phyloP scores from a whole-genome alignment of 2,329 filamentous ascomycete species.

The Scolecobasidium constrictum region DNA sequence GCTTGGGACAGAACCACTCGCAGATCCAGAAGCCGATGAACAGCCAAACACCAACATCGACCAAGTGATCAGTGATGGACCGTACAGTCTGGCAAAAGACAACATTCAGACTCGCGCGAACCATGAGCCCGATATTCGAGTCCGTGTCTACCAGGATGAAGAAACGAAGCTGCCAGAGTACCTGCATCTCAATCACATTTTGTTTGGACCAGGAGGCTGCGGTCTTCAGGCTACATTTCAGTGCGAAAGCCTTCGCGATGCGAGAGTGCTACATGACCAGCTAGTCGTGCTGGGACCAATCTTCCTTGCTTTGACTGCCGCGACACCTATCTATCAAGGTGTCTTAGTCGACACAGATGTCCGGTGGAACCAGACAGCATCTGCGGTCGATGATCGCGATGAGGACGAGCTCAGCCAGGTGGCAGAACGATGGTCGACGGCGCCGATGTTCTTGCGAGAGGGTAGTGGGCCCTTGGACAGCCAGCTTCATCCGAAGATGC shows the following conservation, averaged over 20 bases:
- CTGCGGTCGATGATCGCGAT: constrained; percentile 8
- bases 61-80: too few relatives aligned
- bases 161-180: background rate
- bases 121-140: background rate
- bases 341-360: constrained; percentile 10
- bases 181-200: background rate
- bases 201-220: constrained; percentile 9
- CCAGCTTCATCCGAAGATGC: background rate
- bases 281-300: constrained; percentile 8
- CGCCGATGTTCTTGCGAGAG: constrained; percentile 2
- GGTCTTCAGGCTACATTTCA: constrained; percentile 10
- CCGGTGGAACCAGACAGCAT: constrained; percentile 5
- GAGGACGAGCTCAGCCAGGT: background rate
- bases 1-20: too few relatives aligned
- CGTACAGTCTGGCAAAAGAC: too few relatives aligned
- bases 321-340: constrained; percentile 10
- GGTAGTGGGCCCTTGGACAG: background rate
- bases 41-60: too few relatives aligned
- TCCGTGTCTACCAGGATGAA: background rate
- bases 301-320: constrained; percentile 10
- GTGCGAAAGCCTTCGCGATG: constrained; percentile 2
- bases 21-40: too few relatives aligned
- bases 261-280: constrained; percentile 8
- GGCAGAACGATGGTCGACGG: background rate
- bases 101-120: background rate